Evolutionary conservation across 495 filamentous ascomycete species (phyloP), one percentile per base, ranked within the genome.

Genomic region (Podospora pseudoanserina): DNA sequence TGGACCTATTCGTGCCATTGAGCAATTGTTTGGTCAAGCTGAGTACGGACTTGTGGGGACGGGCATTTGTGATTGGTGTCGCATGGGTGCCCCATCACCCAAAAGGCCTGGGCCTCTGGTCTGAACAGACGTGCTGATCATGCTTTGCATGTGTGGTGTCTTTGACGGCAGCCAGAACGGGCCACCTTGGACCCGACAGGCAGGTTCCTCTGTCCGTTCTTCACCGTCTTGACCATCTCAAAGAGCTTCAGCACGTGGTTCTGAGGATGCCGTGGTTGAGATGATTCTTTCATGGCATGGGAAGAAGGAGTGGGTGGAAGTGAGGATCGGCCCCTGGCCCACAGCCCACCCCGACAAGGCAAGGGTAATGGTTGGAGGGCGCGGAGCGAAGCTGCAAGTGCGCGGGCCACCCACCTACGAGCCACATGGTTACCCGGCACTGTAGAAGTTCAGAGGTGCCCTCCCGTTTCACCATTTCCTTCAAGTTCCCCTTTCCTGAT

Each of bases 381-480:
- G 9, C 7, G 23, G 23, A 23, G 23, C 23, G 23, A 23, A 23
- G 23, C 23, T 23, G 23, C 23, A 23, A 23, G 23, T 23, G 23
- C 23, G 23, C 23, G 23, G 23, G 1, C 23, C 23, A 23, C 23
- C 23, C 23, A 23, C 23, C 11, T 20, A 19, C 55, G 15, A 19
- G 23, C 55, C 55, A 58, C 55, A 61, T 61, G 59, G 28, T 15
- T 4, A 28, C 55, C 55, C 55, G 55, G 59, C 59, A 61, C 59
- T 28, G 23, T 26, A 27, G 28, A 61, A 58, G 20, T 32, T 27
- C 20, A 61, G 20, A 26, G 28, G 59, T 61, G n/a, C 34, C 34
- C 62, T 64, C 62, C 20, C 62, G 49, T 64, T 64, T 55, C 62
- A 64, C 62, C 62, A 64, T 26, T 49, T n/a, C 32, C 23, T 2